phyloP scores from a whole-genome alignment of 441 rosid species.

The Jatropha podagrica region DNA sequence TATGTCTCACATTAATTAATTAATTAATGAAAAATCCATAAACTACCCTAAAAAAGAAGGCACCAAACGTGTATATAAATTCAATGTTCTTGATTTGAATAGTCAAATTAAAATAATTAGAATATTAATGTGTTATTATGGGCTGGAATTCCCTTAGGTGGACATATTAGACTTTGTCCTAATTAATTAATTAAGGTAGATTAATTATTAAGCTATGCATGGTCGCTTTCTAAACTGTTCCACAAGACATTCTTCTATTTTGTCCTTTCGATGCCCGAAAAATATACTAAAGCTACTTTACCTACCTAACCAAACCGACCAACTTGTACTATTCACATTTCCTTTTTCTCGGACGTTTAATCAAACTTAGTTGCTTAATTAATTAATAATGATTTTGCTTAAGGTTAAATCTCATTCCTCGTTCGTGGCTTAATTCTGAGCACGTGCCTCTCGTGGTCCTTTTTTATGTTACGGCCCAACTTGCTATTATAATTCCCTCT shows the following conservation, averaged over 20 bases:
- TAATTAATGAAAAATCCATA: background rate
- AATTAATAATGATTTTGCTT: background rate
- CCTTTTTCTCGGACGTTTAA: background rate
- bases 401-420: background rate
- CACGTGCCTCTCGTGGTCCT: slow-evolving; percentile 38
- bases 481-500: slow-evolving; percentile 20
- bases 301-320: slow-evolving; percentile 37
- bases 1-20: slow-evolving; percentile 9
- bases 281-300: slow-evolving; percentile 21
- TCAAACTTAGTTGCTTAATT: background rate
- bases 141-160: background rate
- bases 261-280: slow-evolving; percentile 14
- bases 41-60: background rate
- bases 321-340: slow-evolving; percentile 17
- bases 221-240: slow-evolving; percentile 20
- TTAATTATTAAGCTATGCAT: slow-evolving; percentile 1
- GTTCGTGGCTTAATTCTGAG: slow-evolving; percentile 24
- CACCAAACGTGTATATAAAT: background rate
- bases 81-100: background rate
- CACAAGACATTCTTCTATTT: slow-evolving; percentile 24
- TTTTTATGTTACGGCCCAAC: slow-evolving; percentile 17
- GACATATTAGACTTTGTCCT: slow-evolving; percentile 9
- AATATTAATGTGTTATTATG: background rate
- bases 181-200: background rate
- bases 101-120: background rate